Evolutionary conservation across 352 stramenopile genomes (phyloP).

Genomic region (Phytophthora multivora): DNA sequence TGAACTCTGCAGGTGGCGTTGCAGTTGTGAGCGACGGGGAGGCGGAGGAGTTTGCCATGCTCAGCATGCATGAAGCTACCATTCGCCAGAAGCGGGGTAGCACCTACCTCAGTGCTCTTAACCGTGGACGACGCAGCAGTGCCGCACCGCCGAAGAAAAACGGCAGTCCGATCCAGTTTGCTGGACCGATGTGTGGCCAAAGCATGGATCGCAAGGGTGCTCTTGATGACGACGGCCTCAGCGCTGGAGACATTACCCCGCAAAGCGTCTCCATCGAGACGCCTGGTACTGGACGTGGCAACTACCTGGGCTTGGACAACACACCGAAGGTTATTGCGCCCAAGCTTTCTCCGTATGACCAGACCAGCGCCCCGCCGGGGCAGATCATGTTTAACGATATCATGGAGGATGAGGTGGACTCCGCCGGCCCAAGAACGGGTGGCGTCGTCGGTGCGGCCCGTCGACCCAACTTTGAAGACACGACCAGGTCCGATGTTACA

Average conservation of each 20-base stretch:
- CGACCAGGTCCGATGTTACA: slow-evolving; percentile 33
- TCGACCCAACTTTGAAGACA: slow-evolving; percentile 35
- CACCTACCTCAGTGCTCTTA: slow-evolving; percentile 58
- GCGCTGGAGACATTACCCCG: slow-evolving; percentile 29
- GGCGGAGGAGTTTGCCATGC: slow-evolving; percentile 82
- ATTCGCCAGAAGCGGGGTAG: slow-evolving; percentile 54
- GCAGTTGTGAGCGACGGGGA: slow-evolving; percentile 40
- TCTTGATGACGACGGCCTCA: slow-evolving; percentile 25
- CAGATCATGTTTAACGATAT: slow-evolving; percentile 72
- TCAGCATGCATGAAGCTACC: slow-evolving; percentile 69
- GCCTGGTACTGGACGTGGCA: slow-evolving; percentile 25
- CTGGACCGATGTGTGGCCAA: slow-evolving; percentile 49
- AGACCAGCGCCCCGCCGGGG: slow-evolving; percentile 22
- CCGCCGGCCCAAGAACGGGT: slow-evolving; percentile 6
- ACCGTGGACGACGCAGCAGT: slow-evolving; percentile 25
- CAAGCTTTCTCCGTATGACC: slow-evolving; percentile 21
- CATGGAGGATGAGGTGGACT: slow-evolving; percentile 55
- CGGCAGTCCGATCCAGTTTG: slow-evolving; percentile 53
- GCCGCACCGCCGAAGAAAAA: slow-evolving; percentile 30
- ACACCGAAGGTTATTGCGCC: slow-evolving; percentile 27
- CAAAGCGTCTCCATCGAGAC: slow-evolving; percentile 37
- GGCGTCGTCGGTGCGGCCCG: slow-evolving; percentile 1
- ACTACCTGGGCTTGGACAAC: slow-evolving; percentile 39
- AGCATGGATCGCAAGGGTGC: slow-evolving; percentile 48
- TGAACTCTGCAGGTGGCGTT: slow-evolving; percentile 29